These are phyloP conservation scores for Crepidotus variabilis DNA, from an alignment of 768 basidiomycete species.

Conservation along the genomic window DNA sequence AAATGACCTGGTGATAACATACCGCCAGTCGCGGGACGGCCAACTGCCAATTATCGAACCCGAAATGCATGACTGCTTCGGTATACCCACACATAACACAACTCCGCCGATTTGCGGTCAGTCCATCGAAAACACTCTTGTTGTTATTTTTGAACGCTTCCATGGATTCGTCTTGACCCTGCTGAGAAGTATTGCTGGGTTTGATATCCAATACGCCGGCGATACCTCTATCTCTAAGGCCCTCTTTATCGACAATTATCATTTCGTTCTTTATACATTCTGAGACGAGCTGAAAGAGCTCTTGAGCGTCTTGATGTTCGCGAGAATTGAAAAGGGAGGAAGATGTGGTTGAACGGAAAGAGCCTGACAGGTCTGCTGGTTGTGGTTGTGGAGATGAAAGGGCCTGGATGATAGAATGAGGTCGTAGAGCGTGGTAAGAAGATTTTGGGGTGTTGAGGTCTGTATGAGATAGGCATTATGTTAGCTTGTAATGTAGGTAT, in stretches of 20 bases:
- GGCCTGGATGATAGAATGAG: conserved; percentile 66
- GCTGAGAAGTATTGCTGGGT: background rate
- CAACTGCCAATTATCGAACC: conserved; percentile 83
- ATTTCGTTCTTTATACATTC: conserved; percentile 88
- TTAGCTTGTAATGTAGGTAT: conserved; percentile 2
- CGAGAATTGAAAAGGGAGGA: conserved; percentile 72
- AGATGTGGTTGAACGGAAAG: conserved; percentile 11
- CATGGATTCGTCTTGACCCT: conserved; percentile 5
- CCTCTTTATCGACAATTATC: conserved; percentile 68
- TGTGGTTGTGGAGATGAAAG: conserved; percentile 41
- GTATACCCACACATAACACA: conserved; percentile 91
- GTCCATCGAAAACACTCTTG: conserved; percentile 81
- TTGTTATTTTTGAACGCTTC: conserved; percentile 11
- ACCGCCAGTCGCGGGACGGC: conserved; percentile 64
- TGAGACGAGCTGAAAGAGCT: conserved; percentile 91
- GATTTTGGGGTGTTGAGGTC: conserved; percentile 63
- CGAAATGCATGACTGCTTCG: conserved; percentile 90
- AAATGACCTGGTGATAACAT: conserved; percentile 24
- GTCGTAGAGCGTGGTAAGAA: conserved; percentile 62
- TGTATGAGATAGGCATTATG: conserved; percentile 21
- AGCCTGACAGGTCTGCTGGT: conserved; percentile 32
- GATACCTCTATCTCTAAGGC: conserved; percentile 66
- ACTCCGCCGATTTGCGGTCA: conserved; percentile 86
- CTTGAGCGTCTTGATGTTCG: conserved; percentile 98
- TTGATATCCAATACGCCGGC: conserved; percentile 43